Evolutionary conservation across 768 basidiomycete genomes (phyloP).

Genomic region (Leccinum subtestaceum): DNA sequence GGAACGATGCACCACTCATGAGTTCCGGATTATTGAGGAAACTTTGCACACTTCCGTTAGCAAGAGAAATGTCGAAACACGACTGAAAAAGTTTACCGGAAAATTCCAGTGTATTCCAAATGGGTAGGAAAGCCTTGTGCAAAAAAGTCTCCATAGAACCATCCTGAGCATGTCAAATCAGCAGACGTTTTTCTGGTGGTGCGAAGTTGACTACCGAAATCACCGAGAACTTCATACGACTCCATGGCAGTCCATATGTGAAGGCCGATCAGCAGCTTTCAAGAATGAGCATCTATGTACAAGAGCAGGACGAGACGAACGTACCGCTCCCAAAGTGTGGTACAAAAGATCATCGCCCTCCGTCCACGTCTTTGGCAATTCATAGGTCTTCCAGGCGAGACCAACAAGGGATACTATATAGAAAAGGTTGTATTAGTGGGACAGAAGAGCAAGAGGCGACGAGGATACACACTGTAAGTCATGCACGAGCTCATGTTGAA

Average conservation of each 20-base stretch:
- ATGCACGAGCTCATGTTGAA: slow-evolving; percentile 94
- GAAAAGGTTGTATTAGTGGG: not conserved
- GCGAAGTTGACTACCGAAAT: slow-evolving; percentile 62
- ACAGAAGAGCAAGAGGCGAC: not conserved
- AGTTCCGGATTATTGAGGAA: slow-evolving; percentile 95
- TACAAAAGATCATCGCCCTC: slow-evolving; percentile 83
- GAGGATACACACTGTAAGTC: slow-evolving; percentile 74
- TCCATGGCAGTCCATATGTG: slow-evolving; percentile 91
- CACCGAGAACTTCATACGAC: slow-evolving; percentile 88
- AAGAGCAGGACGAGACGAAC: slow-evolving; percentile 28
- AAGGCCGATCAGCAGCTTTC: slow-evolving; percentile 75
- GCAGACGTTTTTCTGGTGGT: not conserved
- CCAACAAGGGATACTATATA: slow-evolving; percentile 75
- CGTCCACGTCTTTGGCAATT: slow-evolving; percentile 78
- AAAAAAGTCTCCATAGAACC: slow-evolving; percentile 99
- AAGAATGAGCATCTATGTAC: slow-evolving; percentile 8
- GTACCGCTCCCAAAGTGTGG: slow-evolving; percentile 83
- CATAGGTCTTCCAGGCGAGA: slow-evolving; percentile 89
- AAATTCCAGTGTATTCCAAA: slow-evolving; percentile 95
- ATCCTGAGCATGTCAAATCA: slow-evolving; percentile 50
- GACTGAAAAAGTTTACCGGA: slow-evolving; percentile 53
- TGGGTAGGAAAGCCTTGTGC: slow-evolving; percentile 89
- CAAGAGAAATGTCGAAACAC: not conserved
- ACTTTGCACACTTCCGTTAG: slow-evolving; percentile 35
- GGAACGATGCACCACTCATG: slow-evolving; percentile 94